Conservation (phyloP, 2,329 filamentous ascomycete genomes). For the Zopfia rhizophila region DNA sequence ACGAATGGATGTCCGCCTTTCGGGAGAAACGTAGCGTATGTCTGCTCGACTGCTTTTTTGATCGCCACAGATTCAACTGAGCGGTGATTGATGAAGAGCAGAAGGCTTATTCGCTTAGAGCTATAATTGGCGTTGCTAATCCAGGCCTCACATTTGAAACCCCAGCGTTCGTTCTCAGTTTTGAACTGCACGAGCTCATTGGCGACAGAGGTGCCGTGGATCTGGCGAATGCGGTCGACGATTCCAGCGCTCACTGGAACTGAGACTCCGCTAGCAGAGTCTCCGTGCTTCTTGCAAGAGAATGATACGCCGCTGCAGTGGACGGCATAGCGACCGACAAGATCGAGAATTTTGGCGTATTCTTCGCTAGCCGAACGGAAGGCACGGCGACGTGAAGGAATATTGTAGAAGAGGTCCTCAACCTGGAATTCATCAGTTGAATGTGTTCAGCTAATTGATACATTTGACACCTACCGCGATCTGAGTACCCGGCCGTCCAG, state of each 20-base stretch:
- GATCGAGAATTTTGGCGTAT: slow-evolving; percentile 96
- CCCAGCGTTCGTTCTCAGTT: slow-evolving; percentile 78
- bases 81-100: slow-evolving; percentile 97
- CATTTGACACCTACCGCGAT: slow-evolving; percentile 72
- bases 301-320: slow-evolving; percentile 93
- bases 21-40: slow-evolving; percentile 85
- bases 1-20: slow-evolving; percentile 95
- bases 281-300: slow-evolving; percentile 95
- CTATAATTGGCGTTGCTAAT: slow-evolving; percentile 95
- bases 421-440: slow-evolving; percentile 60
- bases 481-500: slow-evolving; percentile 89
- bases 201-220: slow-evolving; percentile 84
- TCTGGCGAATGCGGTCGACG: slow-evolving; percentile 87
- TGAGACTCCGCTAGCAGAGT: slow-evolving; percentile 83
- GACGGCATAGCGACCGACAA: slow-evolving; percentile 91
- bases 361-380: slow-evolving; percentile 94
- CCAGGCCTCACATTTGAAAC: slow-evolving; percentile 83
- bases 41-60: slow-evolving; percentile 90
- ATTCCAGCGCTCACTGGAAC: slow-evolving; percentile 77
- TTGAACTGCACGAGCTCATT: slow-evolving; percentile 86
- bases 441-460: background rate
- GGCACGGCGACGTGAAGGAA: slow-evolving; percentile 85
- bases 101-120: slow-evolving; percentile 85
- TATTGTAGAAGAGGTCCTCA: slow-evolving; percentile 97
- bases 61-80: slow-evolving; percentile 90